Base-by-base conservation (phyloP, 495 filamentous ascomycete genomes). In the Parachaetomium inaequale region DNA sequence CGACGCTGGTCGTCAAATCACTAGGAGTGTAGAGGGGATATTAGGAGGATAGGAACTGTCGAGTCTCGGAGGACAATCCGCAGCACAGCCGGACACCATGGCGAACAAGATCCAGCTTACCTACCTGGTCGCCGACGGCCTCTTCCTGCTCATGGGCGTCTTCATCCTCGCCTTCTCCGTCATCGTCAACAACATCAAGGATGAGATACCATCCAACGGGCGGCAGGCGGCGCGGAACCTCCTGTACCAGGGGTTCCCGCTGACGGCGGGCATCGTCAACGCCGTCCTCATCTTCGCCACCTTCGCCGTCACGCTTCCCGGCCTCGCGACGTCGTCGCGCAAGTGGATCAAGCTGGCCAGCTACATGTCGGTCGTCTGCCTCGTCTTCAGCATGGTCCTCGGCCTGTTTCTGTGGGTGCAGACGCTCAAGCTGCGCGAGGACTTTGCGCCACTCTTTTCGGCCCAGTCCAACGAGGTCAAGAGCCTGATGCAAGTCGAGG, bases 351-450 rank as follows among this genome's bases (percentile, higher is more conserved):
- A 86, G 68, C 60, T 84, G 8, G 82, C 85, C 56, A 79, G 76
- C 31, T 87, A 79, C 75, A 72, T 89, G 64, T 74, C 87, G 6
- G 78, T 85, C 31, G 64, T 85, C 54, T 87, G 82, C 73, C 79
- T 78, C 11, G 46, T 85, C 32, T 89, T 88, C 72, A 89, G 84
- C 29, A 73, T 91, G 66, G 67, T 81, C 50, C 71, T 90, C 7
- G 88, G 88, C 25, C 69, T 92, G 53, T 76, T 80, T 38, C 74
- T 91, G 58, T 92, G 88, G 88, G 81, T 89, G 63, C 70, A 82
- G 56, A 92, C 88, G 3, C 77, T 92, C 59, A 80, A 77, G 68
- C 86, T 85, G 29, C 79, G 85, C 62, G 73, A 76, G 4, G 82
- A 84, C 42, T 80, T 90, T 62, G 69, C 69, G 43, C 66, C 68